Evolutionary conservation across 345 rosid species (phyloP), one percentile per base, ranked within the genome.

Genomic region (Eucalyptus cloeziana): DNA sequence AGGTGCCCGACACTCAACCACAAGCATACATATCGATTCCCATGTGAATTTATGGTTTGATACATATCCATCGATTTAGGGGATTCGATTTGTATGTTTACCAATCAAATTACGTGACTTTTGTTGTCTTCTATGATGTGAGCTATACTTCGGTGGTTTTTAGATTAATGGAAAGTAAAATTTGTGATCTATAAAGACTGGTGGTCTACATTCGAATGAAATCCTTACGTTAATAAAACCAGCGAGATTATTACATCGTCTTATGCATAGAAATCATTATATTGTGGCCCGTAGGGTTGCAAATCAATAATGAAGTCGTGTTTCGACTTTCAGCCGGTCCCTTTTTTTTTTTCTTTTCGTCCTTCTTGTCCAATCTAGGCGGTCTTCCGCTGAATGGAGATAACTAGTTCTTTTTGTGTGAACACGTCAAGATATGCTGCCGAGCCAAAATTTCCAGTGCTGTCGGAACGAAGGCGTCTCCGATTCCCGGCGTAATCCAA

Each of bases 1-100:
- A 21, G 1, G 1, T 52, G 0, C 8, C 10, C 2, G 0, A 8
- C 25, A 52, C 58, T 52, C 10, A 52, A 52, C 1, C 5, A 1
- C 10, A 52, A 52, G 25, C 10, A 52, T 52, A 52, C 10, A 21
- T 52, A 19, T 8, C 10, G 2, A 21, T 52, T 52, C 10, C 58
- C 0, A 21, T 52, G 58, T 3, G 25, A 52, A 52, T 52, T 52
- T 52, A 52, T 52, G 58, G 5, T 27, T 62, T 6, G 33, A 27
- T 30, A 27, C 69, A 13, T 62, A 6, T 62, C 69, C 2, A 1
- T 27, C 3, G 0, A 62, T 27, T 60, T 0, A 5, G 3, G n/a
- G 67, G 15, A 3, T 25, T 60, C 7, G 0, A 13, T 60, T 27
- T 27, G 15, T 62, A 6, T 30, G 15, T 62, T 62, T 62, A 62